These are phyloP conservation scores for Morella rubra DNA, from an alignment of 306 rosid species.

Conservation along the genomic window DNA sequence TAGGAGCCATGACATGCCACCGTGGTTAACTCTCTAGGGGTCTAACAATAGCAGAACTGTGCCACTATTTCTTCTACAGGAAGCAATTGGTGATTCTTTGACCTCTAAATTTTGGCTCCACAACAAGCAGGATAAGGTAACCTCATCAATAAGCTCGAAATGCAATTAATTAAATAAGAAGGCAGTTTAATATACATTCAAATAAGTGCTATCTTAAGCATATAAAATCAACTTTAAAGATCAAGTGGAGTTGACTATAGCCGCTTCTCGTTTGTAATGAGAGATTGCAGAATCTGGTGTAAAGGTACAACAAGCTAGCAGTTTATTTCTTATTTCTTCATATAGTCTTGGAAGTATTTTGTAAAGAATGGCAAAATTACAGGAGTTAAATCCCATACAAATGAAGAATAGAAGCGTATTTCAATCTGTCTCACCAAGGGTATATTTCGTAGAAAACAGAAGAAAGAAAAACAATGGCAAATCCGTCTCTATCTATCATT, in stretches of 20 bases:
- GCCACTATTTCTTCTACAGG: no score
- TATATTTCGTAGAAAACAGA: not conserved
- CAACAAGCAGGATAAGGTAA: not conserved
- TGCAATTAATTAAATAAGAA: no score
- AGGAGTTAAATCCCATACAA: not conserved
- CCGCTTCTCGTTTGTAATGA: not conserved
- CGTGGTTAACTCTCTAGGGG: no score
- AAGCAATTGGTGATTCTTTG: no score
- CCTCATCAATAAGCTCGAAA: not conserved
- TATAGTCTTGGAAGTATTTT: not conserved
- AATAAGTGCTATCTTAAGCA: not conserved
- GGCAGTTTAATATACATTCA: not conserved
- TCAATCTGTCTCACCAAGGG: not conserved
- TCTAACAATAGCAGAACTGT: no score
- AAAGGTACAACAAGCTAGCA: not conserved
- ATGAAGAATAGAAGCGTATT: not conserved
- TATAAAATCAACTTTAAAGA: not conserved
- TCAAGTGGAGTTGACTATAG: not conserved
- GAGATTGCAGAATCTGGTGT: not conserved
- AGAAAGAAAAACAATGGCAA: no score
- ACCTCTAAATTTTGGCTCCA: no score
- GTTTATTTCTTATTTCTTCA: not conserved
- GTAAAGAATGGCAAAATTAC: not conserved
- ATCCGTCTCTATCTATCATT: not conserved
- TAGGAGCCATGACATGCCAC: no score